Percentiles rank a stretch among this genome's conserved stretches.
These are phyloP conservation scores for Saksenaea vasiformis DNA, from an alignment of 371 early-diverging fungal species.

Conservation along the genomic window DNA sequence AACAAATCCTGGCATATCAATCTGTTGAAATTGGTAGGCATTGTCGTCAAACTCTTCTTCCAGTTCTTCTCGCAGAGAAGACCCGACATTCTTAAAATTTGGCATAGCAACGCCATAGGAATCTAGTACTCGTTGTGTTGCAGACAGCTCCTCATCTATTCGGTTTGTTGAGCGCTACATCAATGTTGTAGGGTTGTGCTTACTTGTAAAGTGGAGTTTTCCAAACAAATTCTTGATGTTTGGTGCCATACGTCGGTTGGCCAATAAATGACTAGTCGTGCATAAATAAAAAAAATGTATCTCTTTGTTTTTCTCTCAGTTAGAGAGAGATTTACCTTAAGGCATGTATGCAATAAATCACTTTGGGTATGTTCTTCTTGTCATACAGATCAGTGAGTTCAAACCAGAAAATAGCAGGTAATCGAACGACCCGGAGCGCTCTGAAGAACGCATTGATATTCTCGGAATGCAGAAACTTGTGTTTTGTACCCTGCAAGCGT, in stretches of 20 bases:
- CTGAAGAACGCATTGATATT: constrained; percentile 97
- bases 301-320: too few species aligned
- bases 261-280: constrained; percentile 80
- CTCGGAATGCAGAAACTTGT: constrained; percentile 97
- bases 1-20: background rate
- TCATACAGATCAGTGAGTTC: constrained; percentile 99
- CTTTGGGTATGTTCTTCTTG: constrained; percentile 99
- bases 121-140: constrained; percentile 85
- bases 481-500: constrained; percentile 64
- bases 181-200: background rate
- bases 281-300: background rate
- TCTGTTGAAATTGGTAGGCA: constrained; percentile 15
- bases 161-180: background rate
- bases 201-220: constrained; percentile 87
- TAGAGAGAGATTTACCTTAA: constrained; percentile 70
- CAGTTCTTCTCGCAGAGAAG: constrained; percentile 71
- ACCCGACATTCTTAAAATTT: constrained; percentile 77
- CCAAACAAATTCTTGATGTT: constrained; percentile 93
- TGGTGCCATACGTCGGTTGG: constrained; percentile 83
- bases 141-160: constrained; percentile 78
- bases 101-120: constrained; percentile 81
- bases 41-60: constrained; percentile 35
- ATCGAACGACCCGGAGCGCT: constrained; percentile 77
- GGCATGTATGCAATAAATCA: constrained; percentile 99
- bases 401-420: constrained; percentile 96